Percentiles rank a stretch among this genome's conserved stretches.
These are phyloP conservation scores for Corynascus novoguineensis DNA, from an alignment of 495 filamentous ascomycete species.

Conservation along the genomic window DNA sequence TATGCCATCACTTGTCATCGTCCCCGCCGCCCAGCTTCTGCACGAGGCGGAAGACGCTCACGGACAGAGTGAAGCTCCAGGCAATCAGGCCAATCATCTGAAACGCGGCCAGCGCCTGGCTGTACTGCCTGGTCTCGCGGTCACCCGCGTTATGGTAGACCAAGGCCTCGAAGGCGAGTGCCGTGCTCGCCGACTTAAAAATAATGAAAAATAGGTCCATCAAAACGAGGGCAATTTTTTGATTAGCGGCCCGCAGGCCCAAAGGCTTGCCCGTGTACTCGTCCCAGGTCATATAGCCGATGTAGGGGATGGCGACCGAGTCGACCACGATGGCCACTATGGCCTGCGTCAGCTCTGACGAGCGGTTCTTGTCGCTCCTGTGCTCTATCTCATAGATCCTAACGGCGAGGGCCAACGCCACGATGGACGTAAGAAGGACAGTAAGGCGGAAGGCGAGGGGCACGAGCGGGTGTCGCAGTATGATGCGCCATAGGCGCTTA, in stretches of 20 bases:
- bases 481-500: slow-evolving; percentile 43
- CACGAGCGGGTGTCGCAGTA: slow-evolving; percentile 76
- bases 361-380: slow-evolving; percentile 28
- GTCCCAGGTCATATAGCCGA: slow-evolving; percentile 90
- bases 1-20: slow-evolving; percentile 25
- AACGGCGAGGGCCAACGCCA: slow-evolving; percentile 73
- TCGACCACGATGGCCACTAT: slow-evolving; percentile 90
- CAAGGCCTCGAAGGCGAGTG: slow-evolving; percentile 79
- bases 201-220: slow-evolving; percentile 94
- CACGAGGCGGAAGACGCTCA: slow-evolving; percentile 82
- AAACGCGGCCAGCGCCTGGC: slow-evolving; percentile 73
- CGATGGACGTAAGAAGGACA: slow-evolving; percentile 73
- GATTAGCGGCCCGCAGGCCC: slow-evolving; percentile 71
- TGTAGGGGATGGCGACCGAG: slow-evolving; percentile 79
- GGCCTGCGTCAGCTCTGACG: slow-evolving; percentile 63
- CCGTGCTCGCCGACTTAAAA: slow-evolving; percentile 87
- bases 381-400: slow-evolving; percentile 63
- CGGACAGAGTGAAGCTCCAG: slow-evolving; percentile 84
- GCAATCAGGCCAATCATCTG: slow-evolving; percentile 77
- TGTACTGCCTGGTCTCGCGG: slow-evolving; percentile 55
- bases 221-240: slow-evolving; percentile 82
- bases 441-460: slow-evolving; percentile 77
- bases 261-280: slow-evolving; percentile 93
- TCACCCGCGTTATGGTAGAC: slow-evolving; percentile 54
- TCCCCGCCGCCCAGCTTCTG: slow-evolving; percentile 60